phyloP scores from a whole-genome alignment of 139 green algal species.

The Micractinium conductrix region DNA sequence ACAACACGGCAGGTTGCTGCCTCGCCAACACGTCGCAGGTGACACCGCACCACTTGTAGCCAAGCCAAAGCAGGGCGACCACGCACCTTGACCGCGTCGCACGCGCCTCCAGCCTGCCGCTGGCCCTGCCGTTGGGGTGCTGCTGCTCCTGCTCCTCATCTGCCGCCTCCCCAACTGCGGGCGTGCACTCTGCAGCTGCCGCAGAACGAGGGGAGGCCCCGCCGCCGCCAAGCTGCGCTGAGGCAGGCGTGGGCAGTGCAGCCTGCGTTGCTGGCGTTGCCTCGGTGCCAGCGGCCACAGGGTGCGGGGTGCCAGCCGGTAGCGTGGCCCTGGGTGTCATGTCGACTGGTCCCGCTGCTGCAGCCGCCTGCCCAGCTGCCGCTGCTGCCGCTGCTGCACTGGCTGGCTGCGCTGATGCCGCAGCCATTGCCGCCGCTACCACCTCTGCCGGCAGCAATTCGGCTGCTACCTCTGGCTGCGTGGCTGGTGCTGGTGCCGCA shows the following conservation, averaged over 20 bases:
- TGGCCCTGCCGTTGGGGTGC: conserved; percentile 12
- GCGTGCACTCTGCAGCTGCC: background rate
- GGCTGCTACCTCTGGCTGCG: background rate
- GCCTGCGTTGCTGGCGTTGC: background rate
- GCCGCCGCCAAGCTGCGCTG: background rate
- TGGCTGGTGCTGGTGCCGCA: too few species aligned
- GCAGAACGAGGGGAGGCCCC: background rate
- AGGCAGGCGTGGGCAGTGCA: background rate
- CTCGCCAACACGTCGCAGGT: too few species aligned
- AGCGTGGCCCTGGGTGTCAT: too few species aligned
- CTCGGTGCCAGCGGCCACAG: too few species aligned
- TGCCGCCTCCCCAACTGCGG: background rate
- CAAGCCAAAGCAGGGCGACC: too few species aligned
- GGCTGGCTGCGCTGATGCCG: background rate
- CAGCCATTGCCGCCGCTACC: background rate
- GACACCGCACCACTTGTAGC: too few species aligned
- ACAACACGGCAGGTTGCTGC: too few species aligned
- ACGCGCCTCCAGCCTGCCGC: background rate
- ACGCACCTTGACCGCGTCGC: conserved; percentile 17
- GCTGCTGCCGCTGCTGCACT: background rate
- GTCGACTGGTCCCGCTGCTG: background rate
- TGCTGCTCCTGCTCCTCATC: conserved; percentile 24
- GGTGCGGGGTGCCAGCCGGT: too few species aligned
- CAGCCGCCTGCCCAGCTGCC: background rate
- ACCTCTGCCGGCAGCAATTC: too few species aligned